Percentiles rank a stretch among this genome's conserved stretches.
Evolutionary conservation across 1,139 yeast genomes (phyloP).

Genomic region (Blastobotrys illinoisensis): DNA sequence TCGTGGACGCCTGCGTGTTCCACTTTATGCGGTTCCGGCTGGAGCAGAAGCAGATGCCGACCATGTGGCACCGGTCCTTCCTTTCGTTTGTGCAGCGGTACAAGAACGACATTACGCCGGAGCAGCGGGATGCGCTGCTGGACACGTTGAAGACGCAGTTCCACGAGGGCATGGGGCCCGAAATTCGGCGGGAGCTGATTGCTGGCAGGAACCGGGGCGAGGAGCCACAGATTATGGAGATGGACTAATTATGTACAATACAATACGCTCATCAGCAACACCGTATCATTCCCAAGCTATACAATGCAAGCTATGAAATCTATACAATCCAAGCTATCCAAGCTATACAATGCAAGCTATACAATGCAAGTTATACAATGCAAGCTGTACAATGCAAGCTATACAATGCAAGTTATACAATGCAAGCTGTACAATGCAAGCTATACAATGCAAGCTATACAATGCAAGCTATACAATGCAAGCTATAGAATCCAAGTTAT

Average conservation of each 20-base stretch:
- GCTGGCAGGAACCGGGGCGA: conserved; percentile 61
- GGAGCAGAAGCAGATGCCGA: conserved; percentile 67
- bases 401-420: too few relatives aligned
- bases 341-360: too few relatives aligned
- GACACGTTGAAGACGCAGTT: conserved; percentile 89
- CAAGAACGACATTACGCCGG: conserved; percentile 94
- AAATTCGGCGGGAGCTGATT: conserved; percentile 83
- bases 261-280: too few relatives aligned
- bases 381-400: too few relatives aligned
- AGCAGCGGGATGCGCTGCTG: conserved; percentile 87
- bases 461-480: too few relatives aligned
- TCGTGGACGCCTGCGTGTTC: conserved; percentile 90
- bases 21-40: conserved; percentile 80
- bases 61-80: conserved; percentile 96
- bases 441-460: too few relatives aligned
- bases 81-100: conserved; percentile 91
- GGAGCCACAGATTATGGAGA: conserved; percentile 7
- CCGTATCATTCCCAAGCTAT: too few relatives aligned
- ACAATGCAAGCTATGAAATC: too few relatives aligned
- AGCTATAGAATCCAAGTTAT: too few relatives aligned
- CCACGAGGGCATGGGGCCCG: conserved; percentile 87
- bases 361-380: too few relatives aligned
- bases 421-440: too few relatives aligned
- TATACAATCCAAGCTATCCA: too few relatives aligned
- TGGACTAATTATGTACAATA: not conserved